These are phyloP conservation scores for Begonia loranthoides DNA, from an alignment of 306 rosid species.

Conservation along the genomic window DNA sequence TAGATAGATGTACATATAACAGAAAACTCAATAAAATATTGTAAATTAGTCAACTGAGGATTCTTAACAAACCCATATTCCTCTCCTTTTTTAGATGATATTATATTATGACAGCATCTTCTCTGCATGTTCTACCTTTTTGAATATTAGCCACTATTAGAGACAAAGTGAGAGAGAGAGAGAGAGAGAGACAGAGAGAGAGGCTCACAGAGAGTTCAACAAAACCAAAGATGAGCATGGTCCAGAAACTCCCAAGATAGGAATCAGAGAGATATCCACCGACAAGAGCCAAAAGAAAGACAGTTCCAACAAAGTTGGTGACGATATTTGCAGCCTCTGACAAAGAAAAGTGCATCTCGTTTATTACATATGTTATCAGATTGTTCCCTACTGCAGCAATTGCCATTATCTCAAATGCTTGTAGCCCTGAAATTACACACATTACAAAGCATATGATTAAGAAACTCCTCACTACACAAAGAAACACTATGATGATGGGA, in stretches of 20 bases:
- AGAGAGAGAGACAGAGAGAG: not conserved
- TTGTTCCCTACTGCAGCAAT: slow-evolving; percentile 99
- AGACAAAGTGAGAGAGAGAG: not conserved
- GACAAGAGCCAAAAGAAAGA: slow-evolving; percentile 78
- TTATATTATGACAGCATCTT: too few relatives aligned
- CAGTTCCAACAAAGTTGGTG: slow-evolving; percentile 93
- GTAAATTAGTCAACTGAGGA: not conserved
- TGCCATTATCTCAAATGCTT: slow-evolving; percentile 90
- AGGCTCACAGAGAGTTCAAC: slow-evolving; percentile 76
- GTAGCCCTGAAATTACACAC: slow-evolving; percentile 44
- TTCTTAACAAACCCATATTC: too few relatives aligned
- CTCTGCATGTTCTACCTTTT: not conserved
- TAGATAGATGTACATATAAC: not conserved
- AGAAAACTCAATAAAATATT: not conserved
- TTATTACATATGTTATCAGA: slow-evolving; percentile 79
- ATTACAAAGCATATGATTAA: not conserved
- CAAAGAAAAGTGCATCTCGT: slow-evolving; percentile 86
- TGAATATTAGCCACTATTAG: not conserved
- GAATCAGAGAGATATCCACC: slow-evolving; percentile 94
- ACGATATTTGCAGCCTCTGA: slow-evolving; percentile 75
- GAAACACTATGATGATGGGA: not conserved
- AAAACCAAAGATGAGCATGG: slow-evolving; percentile 83
- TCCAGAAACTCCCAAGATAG: slow-evolving; percentile 91
- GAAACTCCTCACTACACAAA: not conserved
- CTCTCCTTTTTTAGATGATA: too few relatives aligned